phyloP scores from a whole-genome alignment of 768 basidiomycete genomes.

The Imleria badia region DNA sequence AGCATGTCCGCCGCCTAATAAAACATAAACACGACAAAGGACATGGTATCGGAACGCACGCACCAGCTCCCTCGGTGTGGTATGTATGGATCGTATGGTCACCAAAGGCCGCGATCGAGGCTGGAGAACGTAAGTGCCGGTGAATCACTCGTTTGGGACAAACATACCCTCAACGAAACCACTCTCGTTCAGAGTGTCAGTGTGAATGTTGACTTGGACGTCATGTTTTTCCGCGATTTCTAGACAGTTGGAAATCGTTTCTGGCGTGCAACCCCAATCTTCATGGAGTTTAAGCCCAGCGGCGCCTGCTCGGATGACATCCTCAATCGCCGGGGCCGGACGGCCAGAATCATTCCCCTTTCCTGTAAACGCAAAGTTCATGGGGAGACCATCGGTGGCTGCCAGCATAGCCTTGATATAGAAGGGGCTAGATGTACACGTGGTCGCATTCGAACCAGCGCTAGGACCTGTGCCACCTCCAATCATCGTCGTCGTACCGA shows the following conservation, averaged over 20 bases:
- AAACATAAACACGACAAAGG: neutral
- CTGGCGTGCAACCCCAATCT: slow-evolving; percentile 94
- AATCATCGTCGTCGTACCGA: slow-evolving; percentile 90
- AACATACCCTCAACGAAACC: slow-evolving; percentile 90
- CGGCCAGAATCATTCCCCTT: slow-evolving; percentile 92
- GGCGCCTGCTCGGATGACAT: slow-evolving; percentile 81
- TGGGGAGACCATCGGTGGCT: slow-evolving; percentile 84
- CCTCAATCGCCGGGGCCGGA: slow-evolving; percentile 67
- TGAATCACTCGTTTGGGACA: neutral
- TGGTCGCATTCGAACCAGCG: slow-evolving; percentile 85
- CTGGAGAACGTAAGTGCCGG: slow-evolving; percentile 37
- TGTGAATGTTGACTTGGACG: slow-evolving; percentile 94
- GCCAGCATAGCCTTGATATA: slow-evolving; percentile 90
- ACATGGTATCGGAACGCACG: neutral
- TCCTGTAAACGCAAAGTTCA: slow-evolving; percentile 95
- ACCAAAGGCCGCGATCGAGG: slow-evolving; percentile 87
- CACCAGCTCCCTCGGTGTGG: slow-evolving; percentile 93
- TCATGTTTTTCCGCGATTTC: slow-evolving; percentile 88
- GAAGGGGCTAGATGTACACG: slow-evolving; percentile 89
- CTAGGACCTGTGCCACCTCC: slow-evolving; percentile 96
- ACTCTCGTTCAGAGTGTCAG: slow-evolving; percentile 96
- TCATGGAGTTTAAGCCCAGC: slow-evolving; percentile 94
- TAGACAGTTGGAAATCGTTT: slow-evolving; percentile 72
- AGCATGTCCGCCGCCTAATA: slow-evolving; percentile 85
- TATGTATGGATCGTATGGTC: slow-evolving; percentile 95